phyloP scores from a whole-genome alignment of 768 basidiomycete species.

The Chiua virens region DNA sequence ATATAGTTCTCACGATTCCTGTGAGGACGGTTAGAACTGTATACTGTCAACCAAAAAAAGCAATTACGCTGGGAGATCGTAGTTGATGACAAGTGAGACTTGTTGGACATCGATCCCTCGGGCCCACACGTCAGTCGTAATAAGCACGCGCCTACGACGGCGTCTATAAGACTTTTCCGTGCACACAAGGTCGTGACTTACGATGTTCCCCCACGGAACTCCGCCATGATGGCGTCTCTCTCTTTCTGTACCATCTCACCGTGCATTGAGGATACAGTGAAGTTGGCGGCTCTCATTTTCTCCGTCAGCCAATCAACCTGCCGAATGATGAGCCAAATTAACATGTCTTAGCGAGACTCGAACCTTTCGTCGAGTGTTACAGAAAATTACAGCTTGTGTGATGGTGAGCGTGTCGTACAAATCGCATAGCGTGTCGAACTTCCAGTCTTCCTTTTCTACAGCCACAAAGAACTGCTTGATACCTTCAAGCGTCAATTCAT shows the following conservation, averaged over 20 bases:
- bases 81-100: conserved; percentile 96
- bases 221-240: conserved; percentile 94
- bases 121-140: conserved; percentile 96
- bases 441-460: conserved; percentile 99
- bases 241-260: conserved; percentile 97
- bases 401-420: conserved; percentile 98
- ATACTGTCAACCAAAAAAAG: conserved; percentile 5
- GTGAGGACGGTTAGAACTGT: conserved; percentile 16
- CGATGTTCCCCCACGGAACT: conserved; percentile 93
- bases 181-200: conserved; percentile 38
- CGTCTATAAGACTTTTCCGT: conserved; percentile 4
- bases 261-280: conserved; percentile 95
- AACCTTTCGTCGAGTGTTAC: conserved; percentile 96
- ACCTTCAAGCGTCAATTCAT: conserved; percentile 95
- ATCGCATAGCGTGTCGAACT: conserved; percentile 96
- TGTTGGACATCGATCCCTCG: conserved; percentile 98
- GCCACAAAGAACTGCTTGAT: conserved; percentile 98
- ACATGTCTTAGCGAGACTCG: conserved; percentile 12
- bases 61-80: conserved; percentile 87
- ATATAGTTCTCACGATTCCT: conserved; percentile 99
- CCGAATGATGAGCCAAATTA: conserved; percentile 7
- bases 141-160: conserved; percentile 77
- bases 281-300: conserved; percentile 98
- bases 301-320: conserved; percentile 98
- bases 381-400: conserved; percentile 99